Percentiles rank a stretch among this genome's conserved stretches.
phyloP scores from a whole-genome alignment of 768 basidiomycete genomes.

The Termitomyces sp. region DNA sequence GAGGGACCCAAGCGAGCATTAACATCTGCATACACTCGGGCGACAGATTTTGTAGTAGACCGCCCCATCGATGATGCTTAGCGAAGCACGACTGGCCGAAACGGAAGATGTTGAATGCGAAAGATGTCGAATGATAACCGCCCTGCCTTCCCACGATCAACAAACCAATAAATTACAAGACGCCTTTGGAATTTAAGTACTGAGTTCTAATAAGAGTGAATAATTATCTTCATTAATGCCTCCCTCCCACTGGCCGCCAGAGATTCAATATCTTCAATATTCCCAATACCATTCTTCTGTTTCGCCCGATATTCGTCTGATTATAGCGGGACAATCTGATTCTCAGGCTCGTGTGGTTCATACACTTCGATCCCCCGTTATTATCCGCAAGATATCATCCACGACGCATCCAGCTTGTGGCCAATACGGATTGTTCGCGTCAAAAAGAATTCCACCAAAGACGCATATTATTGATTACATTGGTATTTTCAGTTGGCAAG shows the following conservation, averaged over 20 bases:
- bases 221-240: not conserved
- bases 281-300: slow-evolving; percentile 57
- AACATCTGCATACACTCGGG: slow-evolving; percentile 85
- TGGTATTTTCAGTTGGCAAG: slow-evolving; percentile 20
- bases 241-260: slow-evolving; percentile 32
- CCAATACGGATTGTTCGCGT: slow-evolving; percentile 78
- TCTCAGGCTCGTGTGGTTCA: not conserved
- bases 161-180: not conserved
- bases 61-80: slow-evolving; percentile 51
- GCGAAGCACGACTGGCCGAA: slow-evolving; percentile 6
- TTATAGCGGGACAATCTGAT: slow-evolving; percentile 25
- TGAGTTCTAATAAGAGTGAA: not conserved
- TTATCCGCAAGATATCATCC: slow-evolving; percentile 52
- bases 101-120: slow-evolving; percentile 10
- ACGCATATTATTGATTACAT: slow-evolving; percentile 76
- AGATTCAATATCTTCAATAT: slow-evolving; percentile 47
- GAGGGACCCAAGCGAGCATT: slow-evolving; percentile 82
- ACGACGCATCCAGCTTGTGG: slow-evolving; percentile 69
- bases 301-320: slow-evolving; percentile 29
- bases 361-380: slow-evolving; percentile 27
- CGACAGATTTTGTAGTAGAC: slow-evolving; percentile 69
- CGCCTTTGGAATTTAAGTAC: not conserved
- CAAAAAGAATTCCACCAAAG: slow-evolving; percentile 58
- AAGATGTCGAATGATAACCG: slow-evolving; percentile 16
- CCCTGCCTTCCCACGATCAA: slow-evolving; percentile 21